Conservation (phyloP, 257 asterid genomes). For the Echites panduratus region DNA sequence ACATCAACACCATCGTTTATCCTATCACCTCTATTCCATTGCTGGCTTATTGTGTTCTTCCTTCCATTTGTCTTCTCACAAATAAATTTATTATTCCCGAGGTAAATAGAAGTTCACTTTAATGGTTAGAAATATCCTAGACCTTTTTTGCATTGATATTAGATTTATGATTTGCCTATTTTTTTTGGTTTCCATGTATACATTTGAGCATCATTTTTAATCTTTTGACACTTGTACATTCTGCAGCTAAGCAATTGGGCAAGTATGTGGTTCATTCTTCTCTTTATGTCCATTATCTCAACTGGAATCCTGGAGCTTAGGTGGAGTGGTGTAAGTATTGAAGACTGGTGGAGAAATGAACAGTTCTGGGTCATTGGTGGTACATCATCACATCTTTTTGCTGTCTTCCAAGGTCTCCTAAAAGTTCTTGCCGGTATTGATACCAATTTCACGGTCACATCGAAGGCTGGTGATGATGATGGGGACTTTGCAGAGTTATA, state of each 20-base stretch:
- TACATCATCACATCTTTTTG: constrained; percentile 90
- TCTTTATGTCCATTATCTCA: constrained; percentile 66
- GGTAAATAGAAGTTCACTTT: constrained; percentile 30
- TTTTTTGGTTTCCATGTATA: background rate
- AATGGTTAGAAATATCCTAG: background rate
- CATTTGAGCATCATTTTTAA: background rate
- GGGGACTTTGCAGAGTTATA: constrained; percentile 77
- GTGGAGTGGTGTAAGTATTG: constrained; percentile 83
- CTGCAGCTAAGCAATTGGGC: constrained; percentile 86
- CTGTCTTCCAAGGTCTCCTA: constrained; percentile 87
- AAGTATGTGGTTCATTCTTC: constrained; percentile 83
- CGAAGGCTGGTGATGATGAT: constrained; percentile 76
- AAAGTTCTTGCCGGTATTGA: constrained; percentile 90
- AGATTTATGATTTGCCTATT: background rate
- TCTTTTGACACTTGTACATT: constrained; percentile 5
- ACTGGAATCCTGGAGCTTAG: constrained; percentile 81
- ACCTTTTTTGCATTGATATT: background rate
- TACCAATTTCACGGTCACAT: constrained; percentile 82
- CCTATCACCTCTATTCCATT: constrained; percentile 82
- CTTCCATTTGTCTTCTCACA: constrained; percentile 83
- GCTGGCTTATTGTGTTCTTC: constrained; percentile 81
- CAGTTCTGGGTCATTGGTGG: constrained; percentile 98
- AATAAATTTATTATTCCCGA: constrained; percentile 78
- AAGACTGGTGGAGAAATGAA: constrained; percentile 97
- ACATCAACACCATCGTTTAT: constrained; percentile 79